phyloP scores from a whole-genome alignment of 331 rosid species.

The Phaseolus coccineus region DNA sequence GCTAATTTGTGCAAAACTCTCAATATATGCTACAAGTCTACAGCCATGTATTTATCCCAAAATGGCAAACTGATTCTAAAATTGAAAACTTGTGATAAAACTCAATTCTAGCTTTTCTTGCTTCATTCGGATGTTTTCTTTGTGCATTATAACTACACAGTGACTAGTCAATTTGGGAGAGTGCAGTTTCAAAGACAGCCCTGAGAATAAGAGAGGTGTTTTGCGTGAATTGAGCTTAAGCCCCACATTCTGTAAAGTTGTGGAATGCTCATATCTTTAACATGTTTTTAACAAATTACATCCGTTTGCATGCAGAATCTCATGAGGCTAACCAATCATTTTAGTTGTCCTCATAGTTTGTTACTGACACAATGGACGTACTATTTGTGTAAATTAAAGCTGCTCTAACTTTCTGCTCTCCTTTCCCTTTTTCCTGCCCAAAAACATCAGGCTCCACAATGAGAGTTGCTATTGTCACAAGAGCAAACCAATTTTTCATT shows the following conservation, averaged over 20 bases:
- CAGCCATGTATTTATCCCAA: not conserved
- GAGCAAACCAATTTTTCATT: constrained; percentile 56
- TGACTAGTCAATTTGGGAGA: constrained; percentile 8
- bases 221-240: constrained; percentile 37
- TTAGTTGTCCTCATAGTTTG: constrained; percentile 24
- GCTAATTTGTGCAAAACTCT: not conserved
- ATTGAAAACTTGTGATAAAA: constrained; percentile 1
- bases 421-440: constrained; percentile 20
- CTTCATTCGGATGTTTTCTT: not conserved
- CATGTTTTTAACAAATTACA: constrained; percentile 51
- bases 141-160: not conserved
- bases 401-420: constrained; percentile 28
- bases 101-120: not conserved
- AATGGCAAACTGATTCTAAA: not conserved
- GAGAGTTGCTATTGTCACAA: constrained; percentile 55
- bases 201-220: constrained; percentile 18
- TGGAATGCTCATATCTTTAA: constrained; percentile 50
- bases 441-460: constrained; percentile 40
- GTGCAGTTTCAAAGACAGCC: constrained; percentile 27
- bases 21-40: not conserved
- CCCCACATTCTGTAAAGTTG: constrained; percentile 35
- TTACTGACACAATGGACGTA: constrained; percentile 28
- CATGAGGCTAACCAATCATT: constrained; percentile 46
- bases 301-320: constrained; percentile 39
- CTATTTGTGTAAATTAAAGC: constrained; percentile 31